phyloP scores from a whole-genome alignment of 1,284 basidiomycete genomes.

The Trametes versicolor region DNA sequence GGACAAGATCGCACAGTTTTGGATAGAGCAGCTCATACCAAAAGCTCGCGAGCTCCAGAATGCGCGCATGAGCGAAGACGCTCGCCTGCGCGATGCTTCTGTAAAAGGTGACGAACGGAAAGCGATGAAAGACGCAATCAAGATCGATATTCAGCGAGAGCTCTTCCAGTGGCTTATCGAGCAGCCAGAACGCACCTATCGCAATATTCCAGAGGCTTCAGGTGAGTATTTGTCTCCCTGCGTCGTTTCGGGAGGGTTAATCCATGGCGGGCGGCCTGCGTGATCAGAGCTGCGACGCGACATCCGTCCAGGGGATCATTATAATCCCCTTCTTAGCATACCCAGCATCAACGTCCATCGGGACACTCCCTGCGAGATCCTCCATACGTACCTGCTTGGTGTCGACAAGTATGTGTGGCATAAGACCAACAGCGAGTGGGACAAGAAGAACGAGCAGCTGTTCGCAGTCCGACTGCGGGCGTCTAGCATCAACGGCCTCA shows the following conservation, averaged over 20 bases:
- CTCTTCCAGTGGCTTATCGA: conserved; percentile 26
- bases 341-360: conserved; percentile 44
- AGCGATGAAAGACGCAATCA: background rate
- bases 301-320: no score
- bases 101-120: background rate
- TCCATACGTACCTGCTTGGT: conserved; percentile 50
- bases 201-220: background rate
- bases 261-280: no score
- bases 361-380: conserved; percentile 49
- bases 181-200: conserved; percentile 16
- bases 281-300: no score
- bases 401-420: conserved; percentile 48
- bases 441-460: conserved; percentile 9
- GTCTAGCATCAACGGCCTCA: conserved; percentile 28
- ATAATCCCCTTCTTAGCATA: conserved; percentile 3
- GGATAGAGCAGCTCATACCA: no score
- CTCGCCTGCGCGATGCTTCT: no score
- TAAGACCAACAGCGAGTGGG: conserved; percentile 27
- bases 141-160: conserved; percentile 22
- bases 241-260: no score
- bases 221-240: background rate
- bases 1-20: no score
- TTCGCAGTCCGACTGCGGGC: conserved; percentile 31
- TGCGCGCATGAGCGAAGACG: no score
- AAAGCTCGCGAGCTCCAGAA: no score